phyloP scores from a whole-genome alignment of 164 flowering plant species.

The Dillenia suffruticosa region DNA sequence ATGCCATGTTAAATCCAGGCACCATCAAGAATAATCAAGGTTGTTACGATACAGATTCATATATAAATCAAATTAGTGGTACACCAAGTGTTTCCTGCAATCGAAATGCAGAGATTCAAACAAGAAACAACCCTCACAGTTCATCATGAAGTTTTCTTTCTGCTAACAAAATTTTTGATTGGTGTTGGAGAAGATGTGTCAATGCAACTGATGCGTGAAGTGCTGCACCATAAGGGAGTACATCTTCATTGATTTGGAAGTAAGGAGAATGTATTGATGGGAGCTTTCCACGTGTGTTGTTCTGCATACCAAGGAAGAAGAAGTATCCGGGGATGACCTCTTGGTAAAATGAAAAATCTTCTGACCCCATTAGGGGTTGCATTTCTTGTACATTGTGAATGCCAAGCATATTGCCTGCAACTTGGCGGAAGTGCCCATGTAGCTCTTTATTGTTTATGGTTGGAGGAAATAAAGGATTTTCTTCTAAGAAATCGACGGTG shows the following conservation, averaged over 20 bases:
- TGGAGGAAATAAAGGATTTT: slow-evolving; percentile 30
- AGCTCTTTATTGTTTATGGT: slow-evolving; percentile 33
- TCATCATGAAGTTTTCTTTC: slow-evolving; percentile 18
- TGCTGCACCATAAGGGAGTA: slow-evolving; percentile 69
- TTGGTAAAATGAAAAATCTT: slow-evolving; percentile 50
- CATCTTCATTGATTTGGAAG: slow-evolving; percentile 57
- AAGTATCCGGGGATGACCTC: slow-evolving; percentile 43
- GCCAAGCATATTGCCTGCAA: slow-evolving; percentile 42
- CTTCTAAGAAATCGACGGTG: slow-evolving; percentile 31
- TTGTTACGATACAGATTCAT: too few relatives aligned
- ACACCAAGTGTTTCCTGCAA: too few relatives aligned
- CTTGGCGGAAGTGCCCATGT: slow-evolving; percentile 31
- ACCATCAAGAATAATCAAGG: too few relatives aligned
- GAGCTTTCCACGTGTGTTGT: slow-evolving; percentile 23
- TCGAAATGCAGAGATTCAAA: too few relatives aligned
- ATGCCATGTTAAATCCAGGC: too few relatives aligned
- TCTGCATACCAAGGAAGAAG: slow-evolving; percentile 52
- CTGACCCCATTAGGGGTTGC: slow-evolving; percentile 44
- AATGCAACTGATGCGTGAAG: slow-evolving; percentile 73
- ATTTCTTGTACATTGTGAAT: slow-evolving; percentile 24
- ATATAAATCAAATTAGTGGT: too few relatives aligned
- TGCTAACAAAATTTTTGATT: slow-evolving; percentile 6
- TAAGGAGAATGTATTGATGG: slow-evolving; percentile 45
- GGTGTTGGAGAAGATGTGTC: slow-evolving; percentile 35
- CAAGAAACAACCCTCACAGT: slow-evolving; percentile 9